Evolutionary conservation across 768 basidiomycete species (phyloP).

Genomic region (Leccinellum albellum): DNA sequence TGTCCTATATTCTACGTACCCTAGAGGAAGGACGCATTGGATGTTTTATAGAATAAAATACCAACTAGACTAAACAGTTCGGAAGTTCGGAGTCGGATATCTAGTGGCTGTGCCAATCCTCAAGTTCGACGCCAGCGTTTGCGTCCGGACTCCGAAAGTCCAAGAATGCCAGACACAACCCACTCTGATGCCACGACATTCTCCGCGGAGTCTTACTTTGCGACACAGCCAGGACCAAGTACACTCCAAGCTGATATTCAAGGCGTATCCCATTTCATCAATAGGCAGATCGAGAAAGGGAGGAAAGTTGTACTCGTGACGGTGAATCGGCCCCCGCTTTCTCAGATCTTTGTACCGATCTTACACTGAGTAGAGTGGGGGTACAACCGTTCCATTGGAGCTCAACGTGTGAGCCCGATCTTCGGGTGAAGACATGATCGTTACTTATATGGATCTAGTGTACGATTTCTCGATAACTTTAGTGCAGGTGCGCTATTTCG

Average conservation of each 20-base stretch:
- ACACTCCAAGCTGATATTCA: constrained; percentile 66
- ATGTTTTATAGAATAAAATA: too few relatives aligned
- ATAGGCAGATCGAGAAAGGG: constrained; percentile 57
- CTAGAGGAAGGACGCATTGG: not conserved
- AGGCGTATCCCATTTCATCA: constrained; percentile 64
- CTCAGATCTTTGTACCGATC: constrained; percentile 9
- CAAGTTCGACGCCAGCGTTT: not conserved
- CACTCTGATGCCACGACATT: constrained; percentile 38
- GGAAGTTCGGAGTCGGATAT: not conserved
- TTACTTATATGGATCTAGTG: constrained; percentile 48
- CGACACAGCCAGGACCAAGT: constrained; percentile 76
- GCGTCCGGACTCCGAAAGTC: not conserved
- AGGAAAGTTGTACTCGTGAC: constrained; percentile 91
- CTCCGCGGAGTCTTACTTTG: constrained; percentile 88
- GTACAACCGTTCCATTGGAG: constrained; percentile 96
- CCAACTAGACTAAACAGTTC: too few relatives aligned
- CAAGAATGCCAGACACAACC: constrained; percentile 17
- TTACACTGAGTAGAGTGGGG: constrained; percentile 70
- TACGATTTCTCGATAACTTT: constrained; percentile 98
- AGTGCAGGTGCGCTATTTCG: constrained; percentile 69
- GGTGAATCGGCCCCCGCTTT: constrained; percentile 44
- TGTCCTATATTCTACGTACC: not conserved
- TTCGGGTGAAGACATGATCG: constrained; percentile 2
- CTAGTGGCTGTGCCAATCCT: constrained; percentile 12
- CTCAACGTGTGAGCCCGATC: constrained; percentile 86